These are phyloP conservation scores for Abelmoschus esculentus DNA, from an alignment of 345 rosid genomes.

Conservation along the genomic window DNA sequence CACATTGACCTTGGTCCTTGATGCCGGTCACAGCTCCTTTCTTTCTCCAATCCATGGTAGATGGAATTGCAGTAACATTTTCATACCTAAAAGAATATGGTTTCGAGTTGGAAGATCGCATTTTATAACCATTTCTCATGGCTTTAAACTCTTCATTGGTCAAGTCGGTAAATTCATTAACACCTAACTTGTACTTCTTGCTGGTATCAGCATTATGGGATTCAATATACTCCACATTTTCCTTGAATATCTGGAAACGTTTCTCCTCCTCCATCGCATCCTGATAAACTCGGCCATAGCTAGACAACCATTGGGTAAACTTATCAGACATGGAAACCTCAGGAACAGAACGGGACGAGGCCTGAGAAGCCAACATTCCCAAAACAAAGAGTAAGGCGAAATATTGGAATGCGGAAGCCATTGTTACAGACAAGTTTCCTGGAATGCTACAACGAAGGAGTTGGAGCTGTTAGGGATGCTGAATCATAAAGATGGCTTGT, in stretches of 20 bases:
- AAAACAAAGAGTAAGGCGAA: background rate
- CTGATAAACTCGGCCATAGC: background rate
- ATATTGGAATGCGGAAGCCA: background rate
- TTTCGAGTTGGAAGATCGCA: background rate
- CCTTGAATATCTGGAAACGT: slow-evolving; percentile 12
- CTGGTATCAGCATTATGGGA: slow-evolving; percentile 5
- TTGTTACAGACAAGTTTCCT: background rate
- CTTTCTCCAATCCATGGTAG: slow-evolving; percentile 33
- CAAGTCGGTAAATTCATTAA: slow-evolving; percentile 31
- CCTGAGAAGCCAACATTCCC: slow-evolving; percentile 11
- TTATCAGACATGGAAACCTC: slow-evolving; percentile 6
- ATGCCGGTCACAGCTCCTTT: slow-evolving; percentile 33
- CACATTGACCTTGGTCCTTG: slow-evolving; percentile 37
- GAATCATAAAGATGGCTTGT: background rate
- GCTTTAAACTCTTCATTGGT: slow-evolving; percentile 30
- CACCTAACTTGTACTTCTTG: slow-evolving; percentile 21
- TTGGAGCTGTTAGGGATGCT: background rate
- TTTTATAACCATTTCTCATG: slow-evolving; percentile 19
- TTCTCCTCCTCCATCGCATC: background rate
- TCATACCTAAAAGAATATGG: slow-evolving; percentile 1
- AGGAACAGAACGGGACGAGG: slow-evolving; percentile 9
- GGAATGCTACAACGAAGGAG: background rate
- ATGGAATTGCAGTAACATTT: slow-evolving; percentile 7
- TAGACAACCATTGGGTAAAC: slow-evolving; percentile 6
- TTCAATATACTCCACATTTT: slow-evolving; percentile 10